Evolutionary conservation across 208 protist species (phyloP), one percentile per base, ranked within the genome.

Genomic region (Leptomonas seymouri): DNA sequence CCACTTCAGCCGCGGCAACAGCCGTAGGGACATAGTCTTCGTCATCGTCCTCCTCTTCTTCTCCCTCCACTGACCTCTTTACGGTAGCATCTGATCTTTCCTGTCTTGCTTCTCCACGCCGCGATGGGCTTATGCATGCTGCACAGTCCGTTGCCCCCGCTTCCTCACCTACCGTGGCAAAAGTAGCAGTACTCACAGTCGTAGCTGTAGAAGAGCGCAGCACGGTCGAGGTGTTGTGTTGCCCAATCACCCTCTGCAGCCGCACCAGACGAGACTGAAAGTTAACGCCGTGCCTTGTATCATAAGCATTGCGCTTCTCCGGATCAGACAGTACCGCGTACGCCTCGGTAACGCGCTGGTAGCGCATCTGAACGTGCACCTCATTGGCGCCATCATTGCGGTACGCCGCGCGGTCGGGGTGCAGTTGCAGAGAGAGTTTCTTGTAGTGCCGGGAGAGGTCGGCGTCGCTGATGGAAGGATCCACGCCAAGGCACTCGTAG

Each of bases 391-490:
- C 21, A 41, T 74, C 62, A 23, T 66, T 50, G 18, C 89, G 84
- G 71, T 93, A 90, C 1, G 84, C 85, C 2, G 65, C 87, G 8
- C 91, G 86, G 46, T 96, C 91, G 1, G 88, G 91, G 69, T 96
- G 91, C 8, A 91, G 67, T 53, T 87, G 54, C 25, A 96, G 81
- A 0, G 91, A 93, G 8, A 94, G 74, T 45, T 77, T 68, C 51
- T 80, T 81, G 72, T 91, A 96, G 12, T 79, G 76, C 14, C 82
- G 76, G 11, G 80, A 55, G 20, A 96, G 76, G 16, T 94, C 91
- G 3, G 25, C 54, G 27, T 74, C 67, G 30, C 56, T 89, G 42
- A 85, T 77, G 61, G 70, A 81, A 11, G 83, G 76, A 15, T 67
- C 58, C 11, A 96, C 86, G n/a, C 88, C 91, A 11, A 96, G 74